Evolutionary conservation across 2,329 filamentous ascomycete genomes (phyloP).

Genomic region (Fusarium drepaniforme): DNA sequence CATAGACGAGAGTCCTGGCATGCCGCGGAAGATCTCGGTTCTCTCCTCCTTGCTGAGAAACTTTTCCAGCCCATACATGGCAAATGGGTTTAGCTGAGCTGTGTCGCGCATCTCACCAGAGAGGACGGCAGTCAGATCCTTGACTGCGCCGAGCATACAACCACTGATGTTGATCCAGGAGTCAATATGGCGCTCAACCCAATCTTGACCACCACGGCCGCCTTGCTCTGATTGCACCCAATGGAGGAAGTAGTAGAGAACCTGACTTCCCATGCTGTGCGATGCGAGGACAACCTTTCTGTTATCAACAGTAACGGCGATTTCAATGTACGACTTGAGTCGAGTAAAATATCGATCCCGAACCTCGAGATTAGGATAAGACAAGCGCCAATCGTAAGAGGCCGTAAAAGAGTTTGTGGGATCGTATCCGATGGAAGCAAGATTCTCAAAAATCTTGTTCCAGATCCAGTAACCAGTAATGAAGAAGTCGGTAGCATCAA

Average conservation of each 20-base stretch:
- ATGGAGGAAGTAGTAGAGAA: conserved; percentile 85
- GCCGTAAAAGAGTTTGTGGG: conserved; percentile 80
- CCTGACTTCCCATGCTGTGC: conserved; percentile 98
- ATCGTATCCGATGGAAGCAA: conserved; percentile 96
- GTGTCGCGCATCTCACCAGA: conserved; percentile 99
- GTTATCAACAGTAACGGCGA: conserved; percentile 77
- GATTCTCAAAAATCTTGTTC: conserved; percentile 98
- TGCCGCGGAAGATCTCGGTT: conserved; percentile 93
- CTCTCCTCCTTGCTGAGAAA: conserved; percentile 92
- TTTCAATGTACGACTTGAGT: conserved; percentile 91
- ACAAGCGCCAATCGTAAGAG: conserved; percentile 91
- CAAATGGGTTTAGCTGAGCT: conserved; percentile 94
- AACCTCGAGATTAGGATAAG: conserved; percentile 88
- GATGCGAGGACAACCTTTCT: conserved; percentile 89
- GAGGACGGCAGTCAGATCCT: conserved; percentile 89
- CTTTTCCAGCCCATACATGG: conserved; percentile 96
- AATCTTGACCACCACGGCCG: conserved; percentile 84
- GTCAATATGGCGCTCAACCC: conserved; percentile 92
- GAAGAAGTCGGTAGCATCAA: conserved; percentile 98
- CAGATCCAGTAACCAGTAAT: conserved; percentile 96
- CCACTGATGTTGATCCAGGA: conserved; percentile 99
- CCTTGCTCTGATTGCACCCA: conserved; percentile 84
- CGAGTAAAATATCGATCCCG: conserved; percentile 95
- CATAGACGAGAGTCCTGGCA: conserved; percentile 98
- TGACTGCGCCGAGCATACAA: conserved; percentile 95